Base-by-base conservation (phyloP, 1,139 yeast genomes). In the Candida buenavistaensis region DNA sequence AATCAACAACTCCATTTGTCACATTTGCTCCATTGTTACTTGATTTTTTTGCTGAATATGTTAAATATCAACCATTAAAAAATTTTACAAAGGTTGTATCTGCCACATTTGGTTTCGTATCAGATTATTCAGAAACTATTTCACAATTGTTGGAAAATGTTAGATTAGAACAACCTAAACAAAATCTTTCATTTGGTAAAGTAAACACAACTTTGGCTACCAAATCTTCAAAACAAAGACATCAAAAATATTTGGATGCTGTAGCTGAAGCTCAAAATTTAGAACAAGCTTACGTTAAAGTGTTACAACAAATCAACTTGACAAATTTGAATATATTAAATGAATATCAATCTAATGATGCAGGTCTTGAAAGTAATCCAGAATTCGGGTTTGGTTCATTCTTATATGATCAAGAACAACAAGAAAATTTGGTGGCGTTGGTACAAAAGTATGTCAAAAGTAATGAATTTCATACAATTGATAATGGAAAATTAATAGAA, bases 371-470 rank as follows among this genome's bases (percentile, higher is more conserved):
- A 28, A 40, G 80, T 12, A 74, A 70, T 43, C 97, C 97, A 8
- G 97, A 89, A 59, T 89, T 68, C 54, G 96, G 97, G 2, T 87
- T 75, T 47, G 98, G 98, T 59, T 67, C 79, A 23, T 88, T 71
- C 52, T 62, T 89, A 48, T 76, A 74, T 30, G 66, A 65, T 27
- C 72, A 78, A 50, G 79, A 80, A 49, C 67, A 73, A 44, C 72
- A 75, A 37, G 52, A 62, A 17, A 56, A 63, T 23, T 68, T 85
- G 47, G 52, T 75, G 23, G 57, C 62, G 3, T 55, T 72, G 41
- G 80, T 81, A n/a, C 68, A 72, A 43, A 43, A 52, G 5, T 64
- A 80, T 3, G 56, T 84, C 27, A 78, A 78, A 47, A 54, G 62
- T 11, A 70, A 75, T 39, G 64, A 69, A 33, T 74, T 78, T 49